Evolutionary conservation across 129 eudicot genomes (phyloP).

Genomic region (Apium graveolens): DNA sequence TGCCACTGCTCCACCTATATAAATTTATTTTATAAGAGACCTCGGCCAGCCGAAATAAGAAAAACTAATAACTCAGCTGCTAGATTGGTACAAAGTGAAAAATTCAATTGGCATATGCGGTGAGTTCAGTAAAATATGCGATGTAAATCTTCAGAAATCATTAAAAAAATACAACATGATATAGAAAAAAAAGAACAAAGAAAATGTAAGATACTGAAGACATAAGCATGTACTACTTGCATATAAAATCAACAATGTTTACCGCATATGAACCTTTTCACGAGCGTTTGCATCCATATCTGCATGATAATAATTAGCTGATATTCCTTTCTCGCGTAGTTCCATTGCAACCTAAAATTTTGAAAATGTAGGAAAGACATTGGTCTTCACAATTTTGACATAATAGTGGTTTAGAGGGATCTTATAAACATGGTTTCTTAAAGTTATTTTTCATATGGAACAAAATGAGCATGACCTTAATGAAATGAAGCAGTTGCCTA

Average conservation of each 20-base stretch:
- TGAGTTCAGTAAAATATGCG: background rate
- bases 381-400: background rate
- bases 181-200: background rate
- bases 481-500: conserved; percentile 16
- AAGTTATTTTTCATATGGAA: background rate
- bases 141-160: background rate
- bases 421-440: background rate
- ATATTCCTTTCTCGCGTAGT: conserved; percentile 71
- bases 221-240: conserved; percentile 5
- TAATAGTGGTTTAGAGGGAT: background rate
- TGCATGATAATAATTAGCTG: conserved; percentile 92
- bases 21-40: background rate
- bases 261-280: conserved; percentile 82
- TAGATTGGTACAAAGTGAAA: background rate
- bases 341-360: conserved; percentile 81
- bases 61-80: background rate
- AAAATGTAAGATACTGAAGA: background rate
- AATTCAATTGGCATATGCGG: background rate
- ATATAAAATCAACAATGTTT: conserved; percentile 13
- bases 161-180: background rate
- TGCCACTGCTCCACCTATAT: conserved; percentile 87
- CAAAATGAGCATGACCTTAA: background rate
- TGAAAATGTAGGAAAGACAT: conserved; percentile 1
- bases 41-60: background rate
- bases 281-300: conserved; percentile 92